Conservation (phyloP, 2,329 filamentous ascomycete genomes). For the Zymoseptoria pseudotritici region DNA sequence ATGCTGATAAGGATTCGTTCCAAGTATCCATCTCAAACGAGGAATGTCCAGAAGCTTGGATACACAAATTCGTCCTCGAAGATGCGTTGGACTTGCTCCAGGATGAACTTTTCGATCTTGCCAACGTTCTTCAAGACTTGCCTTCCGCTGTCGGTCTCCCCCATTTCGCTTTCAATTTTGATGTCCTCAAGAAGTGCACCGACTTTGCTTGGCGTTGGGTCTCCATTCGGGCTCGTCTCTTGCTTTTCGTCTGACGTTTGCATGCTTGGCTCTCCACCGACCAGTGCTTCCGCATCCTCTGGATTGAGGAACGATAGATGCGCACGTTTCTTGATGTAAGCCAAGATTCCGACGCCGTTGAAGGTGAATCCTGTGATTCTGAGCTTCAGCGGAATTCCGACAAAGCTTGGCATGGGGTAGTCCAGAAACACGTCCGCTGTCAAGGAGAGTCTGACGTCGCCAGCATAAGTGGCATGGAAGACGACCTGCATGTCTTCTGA, state of each 20-base stretch:
- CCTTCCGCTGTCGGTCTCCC: conserved; percentile 80
- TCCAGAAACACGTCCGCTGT: conserved; percentile 94
- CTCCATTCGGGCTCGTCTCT: conserved; percentile 1
- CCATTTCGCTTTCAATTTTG: conserved; percentile 94
- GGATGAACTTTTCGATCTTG: conserved; percentile 94
- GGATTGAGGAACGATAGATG: conserved; percentile 93
- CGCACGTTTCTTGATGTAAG: conserved; percentile 78
- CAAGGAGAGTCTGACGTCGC: conserved; percentile 77
- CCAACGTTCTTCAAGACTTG: conserved; percentile 97
- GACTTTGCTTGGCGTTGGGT: conserved; percentile 19
- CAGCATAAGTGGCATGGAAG: conserved; percentile 81
- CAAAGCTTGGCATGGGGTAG: conserved; percentile 97
- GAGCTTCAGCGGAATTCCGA: conserved; percentile 86
- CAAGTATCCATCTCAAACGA: conserved; percentile 47
- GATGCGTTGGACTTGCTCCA: conserved; percentile 92
- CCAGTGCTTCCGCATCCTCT: conserved; percentile 71
- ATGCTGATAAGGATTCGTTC: background rate
- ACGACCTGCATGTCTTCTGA: conserved; percentile 89
- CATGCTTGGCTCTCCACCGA: conserved; percentile 39
- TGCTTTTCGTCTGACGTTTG: conserved; percentile 23
- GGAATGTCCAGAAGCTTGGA: conserved; percentile 96
- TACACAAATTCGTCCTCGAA: conserved; percentile 99
- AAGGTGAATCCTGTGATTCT: conserved; percentile 94
- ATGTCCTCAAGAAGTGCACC: conserved; percentile 86
- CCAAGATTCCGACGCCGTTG: conserved; percentile 86